Evolutionary conservation across 179 eudicot species (phyloP), one percentile per base, ranked within the genome.

Genomic region (Dionaea muscipula): DNA sequence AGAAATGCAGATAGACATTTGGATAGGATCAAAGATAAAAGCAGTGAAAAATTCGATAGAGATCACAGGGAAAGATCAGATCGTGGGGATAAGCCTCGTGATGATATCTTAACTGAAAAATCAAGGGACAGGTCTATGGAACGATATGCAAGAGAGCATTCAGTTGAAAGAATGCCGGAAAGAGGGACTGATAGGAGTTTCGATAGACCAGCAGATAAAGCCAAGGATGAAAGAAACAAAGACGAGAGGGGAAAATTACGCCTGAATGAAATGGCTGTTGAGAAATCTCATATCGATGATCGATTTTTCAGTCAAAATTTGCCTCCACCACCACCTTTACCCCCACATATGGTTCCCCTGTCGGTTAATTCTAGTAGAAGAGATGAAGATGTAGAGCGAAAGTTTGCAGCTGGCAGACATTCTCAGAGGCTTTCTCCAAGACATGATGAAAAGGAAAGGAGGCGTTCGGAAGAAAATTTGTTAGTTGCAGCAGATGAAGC

Each of bases 281-380:
- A 86, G 14, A 89, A 81, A 66, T 65, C 83, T 59, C 84, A 82
- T 35, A 41, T 4, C 55, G 98, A 87, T 56, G 98, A 87, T 54
- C 77, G 94, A 17, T 84, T 84, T 67, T 77, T 79, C 60, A 78
- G 82, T 68, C 94, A 91, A 72, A 70, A 73, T 65, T 79, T 93
- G 76, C 99, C 99, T 5, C 99, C 99, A 21, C 99, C 99, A 22
- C 99, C 99, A 27, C 99, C 99, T 39, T 63, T 93, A 60, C 96
- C 96, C 46, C 86, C 94, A 45, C 83, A 93, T 28, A 75, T 88
- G 58, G 78, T 85, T 60, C 99, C 96, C 37, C 99, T 88, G 44
- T 88, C 96, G n/a, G 63, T 88, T 24, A 74, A 45, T 73, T 68
- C 82, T 5, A 61, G 74, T 47, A 77, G 94, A 76, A 77, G 85